Evolutionary conservation across 495 filamentous ascomycete species (phyloP), one percentile per base, ranked within the genome.

Genomic region (Aspergillus ellipticus): DNA sequence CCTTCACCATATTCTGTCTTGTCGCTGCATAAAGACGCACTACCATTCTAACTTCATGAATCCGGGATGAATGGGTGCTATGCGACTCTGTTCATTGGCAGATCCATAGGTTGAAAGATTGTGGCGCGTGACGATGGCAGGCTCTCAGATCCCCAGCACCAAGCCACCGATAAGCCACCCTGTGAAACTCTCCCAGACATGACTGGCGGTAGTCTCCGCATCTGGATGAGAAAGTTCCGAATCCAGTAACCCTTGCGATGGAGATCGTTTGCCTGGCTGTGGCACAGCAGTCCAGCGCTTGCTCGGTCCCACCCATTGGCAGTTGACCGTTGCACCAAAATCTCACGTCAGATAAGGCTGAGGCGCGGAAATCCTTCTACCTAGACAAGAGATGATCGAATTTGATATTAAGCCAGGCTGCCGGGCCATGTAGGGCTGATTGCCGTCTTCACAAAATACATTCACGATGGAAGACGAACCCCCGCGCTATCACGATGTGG

Each of bases 401-500:
- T 4, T 4, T 5, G 4, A 31, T 31, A n/a, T 31, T 31, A 31
- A 31, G 28, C 10, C 28, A 31, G 28, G 10, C 28, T 4, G 5
- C 28, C 10, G 28, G 10, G 5, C 10, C 28, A 10, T 33, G 31
- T 9, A 33, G 13, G 31, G 31, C 31, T 8, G 31, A 8, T 31
- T 4, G 10, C 10, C 10, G 5, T 31, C 28, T 10, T 31, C 28
- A 31, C 28, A 10, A 10, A 33, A 33, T 9, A 33, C 6, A 33
- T 33, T 33, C 31, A 33, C 31, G 13, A 60, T 53, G 37, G 26
- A 45, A 11, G 51, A 53, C 16, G 16, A 54, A 31, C 56, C 41
- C 24, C 56, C 56, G 31, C 24, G 29, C 50, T 58, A 58, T 29
- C 42, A 48, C 10, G 56, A 58, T 49, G 50, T 43, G 4, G 48